Base-by-base conservation (phyloP, 257 asterid genomes). In the Solanum boliviense region DNA sequence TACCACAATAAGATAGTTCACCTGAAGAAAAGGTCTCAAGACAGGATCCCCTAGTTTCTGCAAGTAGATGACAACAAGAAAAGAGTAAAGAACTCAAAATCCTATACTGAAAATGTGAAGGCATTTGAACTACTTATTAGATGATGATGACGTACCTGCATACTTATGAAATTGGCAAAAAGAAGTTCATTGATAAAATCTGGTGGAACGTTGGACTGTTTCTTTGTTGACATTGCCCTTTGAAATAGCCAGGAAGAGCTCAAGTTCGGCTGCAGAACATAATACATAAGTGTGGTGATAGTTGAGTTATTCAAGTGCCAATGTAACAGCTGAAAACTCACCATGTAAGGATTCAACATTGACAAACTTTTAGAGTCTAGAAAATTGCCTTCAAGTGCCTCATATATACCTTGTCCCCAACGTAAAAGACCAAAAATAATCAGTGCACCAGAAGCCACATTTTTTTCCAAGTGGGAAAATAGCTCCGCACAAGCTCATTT, bases 11-110 rank as follows among this genome's bases (percentile, higher is more conserved):
- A 27, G 60, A 56, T 38, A 62, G 62, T 72, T 83, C 86, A 96
- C 99, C 99, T 96, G 99, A 89, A 97, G 99, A 92, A 97, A 97
- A 16, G 99, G 99, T 86, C 98, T 92, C 88, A 97, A 94, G 92
- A 97, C 99, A 0, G 98, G 98, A 89, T 97, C 98, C 31, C 99
- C 99, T 29, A 97, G 95, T 91, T 92, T 93, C 98, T 97, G 92
- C 39, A 27, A 85, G 41, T 76, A 41, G 56, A 18, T 60, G 87
- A 73, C 35, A 87, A 65, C 46, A 70, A 46, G 6, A 58, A 6
- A 18, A 10, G 46, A 4, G 27, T 3, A 32, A 71, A 31, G 48
- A 34, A 46, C 25, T 29, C 34, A 46, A 32, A 84, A 44, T 46
- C 84, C 15, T 41, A 23, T 25, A 13, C 84, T 38, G 4, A 52